Evolutionary conservation across 1,139 yeast species (phyloP).

Genomic region (Zygosaccharomyces sapae): DNA sequence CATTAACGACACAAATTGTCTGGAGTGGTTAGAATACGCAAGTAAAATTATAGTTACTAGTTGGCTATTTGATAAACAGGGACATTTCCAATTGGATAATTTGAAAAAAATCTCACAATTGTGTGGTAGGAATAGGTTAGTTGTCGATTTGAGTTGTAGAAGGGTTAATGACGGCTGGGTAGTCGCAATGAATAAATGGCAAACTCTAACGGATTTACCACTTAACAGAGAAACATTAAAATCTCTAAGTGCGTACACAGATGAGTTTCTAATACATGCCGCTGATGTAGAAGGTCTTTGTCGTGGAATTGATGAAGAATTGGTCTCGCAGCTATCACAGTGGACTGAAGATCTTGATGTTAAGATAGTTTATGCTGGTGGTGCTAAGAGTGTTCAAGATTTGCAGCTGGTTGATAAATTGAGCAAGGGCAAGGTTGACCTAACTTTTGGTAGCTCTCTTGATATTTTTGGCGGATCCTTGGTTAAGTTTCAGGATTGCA

Average conservation of each 20-base stretch:
- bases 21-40: constrained; percentile 50
- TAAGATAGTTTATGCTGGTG: constrained; percentile 95
- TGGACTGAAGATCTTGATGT: constrained; percentile 63
- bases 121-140: constrained; percentile 55
- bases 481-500: constrained; percentile 73
- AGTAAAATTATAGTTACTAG: constrained; percentile 74
- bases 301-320: constrained; percentile 77
- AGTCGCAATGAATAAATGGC: constrained; percentile 98
- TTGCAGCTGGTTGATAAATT: constrained; percentile 58
- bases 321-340: constrained; percentile 66
- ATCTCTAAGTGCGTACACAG: constrained; percentile 59
- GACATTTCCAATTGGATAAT: constrained; percentile 53
- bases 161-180: constrained; percentile 58
- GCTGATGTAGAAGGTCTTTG: constrained; percentile 98
- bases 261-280: constrained; percentile 89
- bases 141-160: constrained; percentile 89
- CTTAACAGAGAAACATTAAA: constrained; percentile 52
- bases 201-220: constrained; percentile 67
- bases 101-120: constrained; percentile 36
- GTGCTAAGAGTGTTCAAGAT: constrained; percentile 74
- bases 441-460: constrained; percentile 87
- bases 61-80: constrained; percentile 71
- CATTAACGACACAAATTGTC: constrained; percentile 67
- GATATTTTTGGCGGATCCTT: constrained; percentile 89
- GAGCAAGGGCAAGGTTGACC: constrained; percentile 78